Percentiles rank a stretch among this genome's conserved stretches.
These are phyloP conservation scores for Lipomyces chichibuensis DNA, from an alignment of 805 yeast species.

Conservation along the genomic window DNA sequence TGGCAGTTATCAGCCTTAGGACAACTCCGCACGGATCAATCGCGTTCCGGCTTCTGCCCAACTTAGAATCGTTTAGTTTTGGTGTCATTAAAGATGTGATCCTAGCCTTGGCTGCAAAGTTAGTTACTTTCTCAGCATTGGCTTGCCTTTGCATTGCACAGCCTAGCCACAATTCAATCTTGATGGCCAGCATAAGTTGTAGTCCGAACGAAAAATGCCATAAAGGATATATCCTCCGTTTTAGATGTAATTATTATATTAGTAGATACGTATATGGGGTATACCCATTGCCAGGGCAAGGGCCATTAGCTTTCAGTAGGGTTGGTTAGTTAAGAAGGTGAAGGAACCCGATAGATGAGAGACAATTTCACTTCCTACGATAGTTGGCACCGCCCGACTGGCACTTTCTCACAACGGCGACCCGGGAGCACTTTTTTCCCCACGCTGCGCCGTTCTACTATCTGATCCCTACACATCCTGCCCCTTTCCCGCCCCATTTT, in stretches of 20 bases:
- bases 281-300: neutral
- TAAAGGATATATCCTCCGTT: no score
- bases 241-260: no score
- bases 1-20: neutral
- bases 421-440: neutral
- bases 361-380: no score
- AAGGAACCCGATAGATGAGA: neutral
- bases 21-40: neutral
- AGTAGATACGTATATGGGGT: no score
- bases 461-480: neutral
- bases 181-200: no score
- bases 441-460: neutral
- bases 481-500: neutral
- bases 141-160: no score
- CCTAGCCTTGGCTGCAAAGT: no score
- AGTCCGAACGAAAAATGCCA: no score
- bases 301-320: neutral
- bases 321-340: no score
- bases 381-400: neutral
- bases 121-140: no score
- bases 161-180: no score
- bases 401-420: neutral
- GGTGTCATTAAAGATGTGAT: neutral
- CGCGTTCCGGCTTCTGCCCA: neutral
- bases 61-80: neutral